Evolutionary conservation across 106 monocot species (phyloP), one percentile per base, ranked within the genome.

Genomic region (Apostasia ramifera): DNA sequence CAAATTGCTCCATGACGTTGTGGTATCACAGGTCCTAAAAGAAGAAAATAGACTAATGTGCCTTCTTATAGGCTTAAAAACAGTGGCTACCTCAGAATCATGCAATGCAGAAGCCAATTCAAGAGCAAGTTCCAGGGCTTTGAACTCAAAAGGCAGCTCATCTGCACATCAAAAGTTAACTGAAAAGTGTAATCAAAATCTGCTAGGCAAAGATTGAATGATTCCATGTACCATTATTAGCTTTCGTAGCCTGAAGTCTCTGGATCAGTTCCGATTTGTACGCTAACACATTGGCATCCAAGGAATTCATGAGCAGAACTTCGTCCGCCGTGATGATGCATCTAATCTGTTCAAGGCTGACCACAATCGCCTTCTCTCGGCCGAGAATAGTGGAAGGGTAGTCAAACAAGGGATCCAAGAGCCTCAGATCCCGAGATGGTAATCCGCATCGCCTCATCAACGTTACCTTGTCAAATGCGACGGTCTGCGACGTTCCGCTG

Each of bases 301-400:
- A 73, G 2, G 85, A 82, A 48, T 82, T 76, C 88, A 88, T 73
- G 48, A 88, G 72, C 12, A 88, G 66, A 51, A 85, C 87, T 44
- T 87, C 82, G 67, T 91, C 91, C 0, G 91, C 87, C 58, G 69
- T 91, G 45, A 91, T 91, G 56, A 91, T 91, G 63, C 91, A 91
- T 70, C 91, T 66, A 13, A 91, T 78, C 50, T 87, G 79, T 58
- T 91, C 91, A 4, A 91, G 80, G 66, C 78, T 91, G 81, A 87
- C 81, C 26, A 87, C 87, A 46, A 91, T 87, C 11, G 91, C 91
- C 50, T 78, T 87, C 84, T 91, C 87, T 10, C 91, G 76, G 37
- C 85, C 82, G 5, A 86, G 61, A n/a, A 86, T 86, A 2, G 82
- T 73, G 26, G 85, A 82, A 51, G 81, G 85, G 43, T 83, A 86